Evolutionary conservation across 768 basidiomycete species (phyloP).

Genomic region (Solioccasus polychromus): DNA sequence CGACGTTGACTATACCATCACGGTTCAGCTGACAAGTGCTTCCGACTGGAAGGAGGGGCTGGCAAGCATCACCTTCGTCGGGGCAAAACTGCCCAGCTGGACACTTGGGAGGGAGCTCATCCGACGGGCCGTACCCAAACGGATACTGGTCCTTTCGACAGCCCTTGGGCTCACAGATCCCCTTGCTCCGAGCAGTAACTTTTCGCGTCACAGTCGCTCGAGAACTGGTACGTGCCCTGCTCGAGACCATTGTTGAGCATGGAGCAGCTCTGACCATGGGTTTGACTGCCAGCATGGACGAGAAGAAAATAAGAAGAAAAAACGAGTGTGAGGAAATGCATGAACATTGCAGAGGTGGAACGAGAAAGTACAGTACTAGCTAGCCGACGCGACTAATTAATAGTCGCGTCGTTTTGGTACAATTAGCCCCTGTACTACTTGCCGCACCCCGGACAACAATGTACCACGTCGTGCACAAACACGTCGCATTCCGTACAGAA

Average conservation of each 20-base stretch:
- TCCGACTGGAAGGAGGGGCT: slow-evolving; percentile 53
- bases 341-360: neutral
- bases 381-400: neutral
- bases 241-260: slow-evolving; percentile 64
- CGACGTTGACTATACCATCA: slow-evolving; percentile 51
- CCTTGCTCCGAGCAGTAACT: slow-evolving; percentile 60
- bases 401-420: neutral
- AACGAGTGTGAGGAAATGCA: slow-evolving; percentile 48
- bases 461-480: slow-evolving; percentile 92
- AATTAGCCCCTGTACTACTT: slow-evolving; percentile 33
- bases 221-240: slow-evolving; percentile 75
- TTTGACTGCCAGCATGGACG: slow-evolving; percentile 46
- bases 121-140: slow-evolving; percentile 54
- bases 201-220: slow-evolving; percentile 69
- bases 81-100: slow-evolving; percentile 69
- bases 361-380: neutral
- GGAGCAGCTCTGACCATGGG: slow-evolving; percentile 48
- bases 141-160: slow-evolving; percentile 79
- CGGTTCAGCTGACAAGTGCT: slow-evolving; percentile 82
- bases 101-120: slow-evolving; percentile 60
- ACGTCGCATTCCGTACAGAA: slow-evolving; percentile 97
- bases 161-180: slow-evolving; percentile 57
- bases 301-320: slow-evolving; percentile 41
- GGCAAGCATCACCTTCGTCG: slow-evolving; percentile 75
- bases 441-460: slow-evolving; percentile 90